Conservation (phyloP, 2,329 filamentous ascomycete genomes). For the Aspergillus tubingensis region DNA sequence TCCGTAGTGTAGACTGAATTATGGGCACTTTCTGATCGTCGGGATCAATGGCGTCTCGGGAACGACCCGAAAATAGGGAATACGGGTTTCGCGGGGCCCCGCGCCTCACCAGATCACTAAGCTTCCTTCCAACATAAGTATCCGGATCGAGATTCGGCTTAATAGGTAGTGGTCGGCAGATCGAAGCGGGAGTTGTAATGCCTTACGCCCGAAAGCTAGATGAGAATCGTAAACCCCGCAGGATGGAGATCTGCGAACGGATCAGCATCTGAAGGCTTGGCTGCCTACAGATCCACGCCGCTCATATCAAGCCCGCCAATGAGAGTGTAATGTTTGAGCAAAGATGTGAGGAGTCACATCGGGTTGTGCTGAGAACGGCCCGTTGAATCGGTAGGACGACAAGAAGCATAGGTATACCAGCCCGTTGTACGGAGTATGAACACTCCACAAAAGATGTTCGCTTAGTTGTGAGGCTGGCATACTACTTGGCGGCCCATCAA, state of each 20-base stretch:
- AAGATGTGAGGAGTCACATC: background rate
- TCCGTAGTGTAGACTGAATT: background rate
- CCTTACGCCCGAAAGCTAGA: background rate
- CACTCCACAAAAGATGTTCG: no score
- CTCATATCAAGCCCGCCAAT: background rate
- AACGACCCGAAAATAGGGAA: background rate
- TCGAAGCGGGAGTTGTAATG: background rate
- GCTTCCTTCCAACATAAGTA: background rate
- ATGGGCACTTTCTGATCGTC: background rate
- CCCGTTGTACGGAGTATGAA: background rate
- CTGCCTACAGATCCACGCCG: background rate
- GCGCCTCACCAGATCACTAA: background rate
- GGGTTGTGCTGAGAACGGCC: no score
- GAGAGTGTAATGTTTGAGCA: background rate
- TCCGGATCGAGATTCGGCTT: background rate
- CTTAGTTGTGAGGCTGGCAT: no score
- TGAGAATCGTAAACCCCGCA: background rate
- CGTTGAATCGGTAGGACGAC: no score
- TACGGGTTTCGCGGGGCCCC: background rate
- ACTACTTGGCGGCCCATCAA: no score
- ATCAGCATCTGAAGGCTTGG: background rate
- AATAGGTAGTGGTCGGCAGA: background rate
- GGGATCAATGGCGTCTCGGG: background rate
- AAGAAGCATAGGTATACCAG: background rate
- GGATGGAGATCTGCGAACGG: background rate